These are phyloP conservation scores for Adansonia gregorii DNA, from an alignment of 441 rosid genomes.

Conservation along the genomic window DNA sequence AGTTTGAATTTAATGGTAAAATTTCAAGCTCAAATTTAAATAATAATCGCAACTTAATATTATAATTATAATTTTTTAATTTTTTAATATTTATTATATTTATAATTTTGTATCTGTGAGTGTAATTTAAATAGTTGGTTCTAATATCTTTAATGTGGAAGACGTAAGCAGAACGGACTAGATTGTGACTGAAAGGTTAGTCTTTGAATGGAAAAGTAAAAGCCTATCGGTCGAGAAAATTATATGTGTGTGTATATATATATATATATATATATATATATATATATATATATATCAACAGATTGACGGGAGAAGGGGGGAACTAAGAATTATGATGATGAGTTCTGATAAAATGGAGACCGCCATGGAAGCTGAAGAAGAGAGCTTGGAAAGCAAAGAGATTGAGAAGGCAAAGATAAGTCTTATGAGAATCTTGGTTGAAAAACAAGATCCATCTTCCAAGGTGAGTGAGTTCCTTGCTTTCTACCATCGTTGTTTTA, in stretches of 20 bases:
- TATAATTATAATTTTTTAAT: too few relatives aligned
- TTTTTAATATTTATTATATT: too few relatives aligned
- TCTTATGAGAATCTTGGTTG: conserved; percentile 42
- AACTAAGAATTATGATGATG: not conserved
- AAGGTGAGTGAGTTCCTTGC: conserved; percentile 36
- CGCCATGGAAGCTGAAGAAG: conserved; percentile 15
- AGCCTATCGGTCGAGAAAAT: not conserved
- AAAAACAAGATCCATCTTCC: conserved; percentile 46
- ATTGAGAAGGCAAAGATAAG: conserved; percentile 35
- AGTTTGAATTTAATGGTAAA: too few relatives aligned
- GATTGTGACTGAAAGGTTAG: not conserved
- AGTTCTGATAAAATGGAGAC: not conserved
- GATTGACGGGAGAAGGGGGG: not conserved
- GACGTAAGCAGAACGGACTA: not conserved
- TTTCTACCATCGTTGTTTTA: not conserved
- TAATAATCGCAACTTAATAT: too few relatives aligned
- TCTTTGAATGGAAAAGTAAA: not conserved
- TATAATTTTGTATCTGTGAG: not conserved
- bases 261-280: not conserved
- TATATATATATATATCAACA: not conserved
- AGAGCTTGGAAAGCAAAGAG: not conserved
- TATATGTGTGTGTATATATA: not conserved
- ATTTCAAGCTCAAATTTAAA: too few relatives aligned
- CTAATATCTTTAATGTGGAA: not conserved
- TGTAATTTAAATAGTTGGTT: not conserved